A percentile compares a stretch with the other conserved stretches of the same genome.
Conservation (phyloP, 169 alveolate genomes). For the Eimeria brunetti region DNA sequence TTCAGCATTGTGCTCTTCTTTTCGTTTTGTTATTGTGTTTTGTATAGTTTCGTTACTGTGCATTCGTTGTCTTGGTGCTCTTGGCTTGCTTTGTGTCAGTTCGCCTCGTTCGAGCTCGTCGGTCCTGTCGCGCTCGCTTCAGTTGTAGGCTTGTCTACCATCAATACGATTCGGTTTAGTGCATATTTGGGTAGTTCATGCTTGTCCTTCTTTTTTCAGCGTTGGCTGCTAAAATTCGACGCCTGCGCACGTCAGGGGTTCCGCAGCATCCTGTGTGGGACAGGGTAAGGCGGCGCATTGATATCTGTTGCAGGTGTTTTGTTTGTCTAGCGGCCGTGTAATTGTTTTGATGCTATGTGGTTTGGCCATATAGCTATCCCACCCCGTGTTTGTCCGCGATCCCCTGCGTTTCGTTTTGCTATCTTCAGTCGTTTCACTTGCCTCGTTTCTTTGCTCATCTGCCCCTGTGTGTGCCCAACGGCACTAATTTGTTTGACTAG, state of each 20-base stretch:
- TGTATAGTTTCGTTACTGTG: neutral
- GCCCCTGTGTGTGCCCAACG: neutral
- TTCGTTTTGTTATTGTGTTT: neutral
- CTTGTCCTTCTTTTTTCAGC: neutral
- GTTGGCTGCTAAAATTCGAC: constrained; percentile 57
- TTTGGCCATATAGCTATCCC: neutral
- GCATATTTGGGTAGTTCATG: neutral
- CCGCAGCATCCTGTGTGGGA: constrained; percentile 78
- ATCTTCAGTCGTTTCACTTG: neutral
- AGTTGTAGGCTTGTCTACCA: neutral
- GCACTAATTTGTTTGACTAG: neutral
- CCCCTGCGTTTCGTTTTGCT: neutral
- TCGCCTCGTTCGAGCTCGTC: neutral
- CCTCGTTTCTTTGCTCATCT: neutral
- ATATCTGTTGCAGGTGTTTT: neutral
- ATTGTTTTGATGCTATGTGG: neutral
- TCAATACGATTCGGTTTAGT: neutral
- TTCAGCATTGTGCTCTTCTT: neutral
- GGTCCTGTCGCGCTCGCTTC: neutral
- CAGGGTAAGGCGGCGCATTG: constrained; percentile 30
- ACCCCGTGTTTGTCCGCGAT: neutral
- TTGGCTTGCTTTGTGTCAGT: neutral
- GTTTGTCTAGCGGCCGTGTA: neutral
- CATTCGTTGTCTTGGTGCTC: neutral
- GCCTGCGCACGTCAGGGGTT: constrained; percentile 47